Evolutionary conservation across 208 protist species (phyloP), one percentile per base, ranked within the genome.

Genomic region (Acanthamoeba rhysodes): DNA sequence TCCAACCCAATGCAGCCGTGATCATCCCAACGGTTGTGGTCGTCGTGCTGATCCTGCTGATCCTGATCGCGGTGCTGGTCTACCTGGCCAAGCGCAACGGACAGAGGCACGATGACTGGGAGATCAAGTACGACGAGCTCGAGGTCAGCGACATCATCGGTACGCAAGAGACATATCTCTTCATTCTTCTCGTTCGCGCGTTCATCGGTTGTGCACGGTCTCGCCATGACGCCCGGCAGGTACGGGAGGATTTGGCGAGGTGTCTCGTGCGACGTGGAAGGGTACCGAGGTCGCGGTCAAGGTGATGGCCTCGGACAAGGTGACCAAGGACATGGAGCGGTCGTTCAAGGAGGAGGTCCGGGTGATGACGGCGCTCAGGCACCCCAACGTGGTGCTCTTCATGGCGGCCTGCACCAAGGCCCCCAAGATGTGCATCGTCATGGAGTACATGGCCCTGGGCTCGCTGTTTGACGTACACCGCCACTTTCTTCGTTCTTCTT

Each of bases 301-400:
- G 80, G 53, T 64, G 2, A 53, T 88, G 48, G 0, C 12, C 2
- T 0, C 27, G 2, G 48, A 88, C 0, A 2, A 16, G 29, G 48
- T 50, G 4, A 32, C 9, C 45, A 32, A 59, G 27, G 53, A 88
- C 29, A 62, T 62, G 48, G 53, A 2, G 27, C 0, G 48, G 29
- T 7, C 0, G 2, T 88, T 88, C 80, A 88, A 88, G 80, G 53
- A 88, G 0, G 80, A 88, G 45, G 80, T 45, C 1, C 41, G 4
- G 6, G 53, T 90, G 27, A 90, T 90, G 80, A 90, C 50, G 6
- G 53, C 41, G 37, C 16, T 90, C 0, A 7, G 53, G 37, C 80
- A 90, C 4, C 80, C 80, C 14, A 90, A 90, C 37, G 37, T 90
- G 27, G 80, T 90, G 80, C 80, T 90, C 0, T 90, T 90, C 53